Conservation (phyloP, 2,329 filamentous ascomycete species). For the Colletotrichum incanum region DNA sequence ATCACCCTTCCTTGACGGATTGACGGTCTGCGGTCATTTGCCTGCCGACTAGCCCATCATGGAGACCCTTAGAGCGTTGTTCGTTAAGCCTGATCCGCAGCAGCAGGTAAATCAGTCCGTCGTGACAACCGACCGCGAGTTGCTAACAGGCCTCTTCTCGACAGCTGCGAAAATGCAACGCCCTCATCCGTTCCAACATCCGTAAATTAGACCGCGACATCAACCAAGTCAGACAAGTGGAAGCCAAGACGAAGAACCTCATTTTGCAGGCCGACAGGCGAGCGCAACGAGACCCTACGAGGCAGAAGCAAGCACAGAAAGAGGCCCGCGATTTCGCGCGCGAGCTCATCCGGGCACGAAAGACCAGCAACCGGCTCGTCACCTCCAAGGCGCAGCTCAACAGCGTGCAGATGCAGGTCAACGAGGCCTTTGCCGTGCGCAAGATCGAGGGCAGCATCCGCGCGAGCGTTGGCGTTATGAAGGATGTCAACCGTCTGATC, state of each 20-base stretch:
- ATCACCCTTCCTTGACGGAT: not conserved
- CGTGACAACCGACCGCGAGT: constrained; percentile 1
- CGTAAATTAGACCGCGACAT: constrained; percentile 97
- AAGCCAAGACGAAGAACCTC: constrained; percentile 86
- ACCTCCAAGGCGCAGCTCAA: constrained; percentile 93
- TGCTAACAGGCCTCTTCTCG: constrained; percentile 9
- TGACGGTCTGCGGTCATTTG: constrained; percentile 18
- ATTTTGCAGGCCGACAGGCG: constrained; percentile 89
- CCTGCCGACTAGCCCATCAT: constrained; percentile 64
- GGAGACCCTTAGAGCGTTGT: constrained; percentile 89
- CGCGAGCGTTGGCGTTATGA: constrained; percentile 93
- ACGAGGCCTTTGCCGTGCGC: constrained; percentile 93
- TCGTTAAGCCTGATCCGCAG: constrained; percentile 93
- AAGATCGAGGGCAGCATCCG: constrained; percentile 96
- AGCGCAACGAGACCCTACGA: constrained; percentile 83
- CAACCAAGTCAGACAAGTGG: constrained; percentile 80
- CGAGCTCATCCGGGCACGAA: constrained; percentile 88
- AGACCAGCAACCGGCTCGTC: constrained; percentile 79
- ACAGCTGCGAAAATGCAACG: constrained; percentile 95
- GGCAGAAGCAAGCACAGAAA: constrained; percentile 82
- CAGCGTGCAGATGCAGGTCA: constrained; percentile 97
- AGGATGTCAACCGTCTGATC: constrained; percentile 91
- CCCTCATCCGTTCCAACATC: constrained; percentile 88
- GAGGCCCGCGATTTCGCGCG: constrained; percentile 91
- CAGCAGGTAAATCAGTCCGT: constrained; percentile 78